A percentile compares a stretch with the other conserved stretches of the same genome.
phyloP scores from a whole-genome alignment of 306 rosid species.

The Trifolium pratense region DNA sequence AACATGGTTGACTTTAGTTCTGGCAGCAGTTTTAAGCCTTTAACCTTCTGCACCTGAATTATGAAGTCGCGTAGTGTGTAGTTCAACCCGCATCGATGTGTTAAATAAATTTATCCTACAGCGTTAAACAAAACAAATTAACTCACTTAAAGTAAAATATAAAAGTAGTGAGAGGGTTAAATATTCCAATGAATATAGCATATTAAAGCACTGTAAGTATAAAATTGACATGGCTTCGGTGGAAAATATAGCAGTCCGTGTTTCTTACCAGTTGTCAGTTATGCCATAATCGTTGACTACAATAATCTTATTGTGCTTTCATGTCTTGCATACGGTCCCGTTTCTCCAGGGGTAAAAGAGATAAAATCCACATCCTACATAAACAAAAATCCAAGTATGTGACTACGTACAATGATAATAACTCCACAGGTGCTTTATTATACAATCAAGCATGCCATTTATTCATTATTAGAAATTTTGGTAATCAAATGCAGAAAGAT shows the following conservation, averaged over 20 bases:
- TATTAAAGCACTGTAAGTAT: slow-evolving; percentile 33
- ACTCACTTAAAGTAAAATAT: slow-evolving; percentile 9
- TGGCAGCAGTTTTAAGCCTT: slow-evolving; percentile 29
- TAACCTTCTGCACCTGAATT: slow-evolving; percentile 31
- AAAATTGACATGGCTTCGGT: background rate
- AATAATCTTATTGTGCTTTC: slow-evolving; percentile 55
- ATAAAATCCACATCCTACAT: slow-evolving; percentile 75
- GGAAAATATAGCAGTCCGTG: slow-evolving; percentile 14
- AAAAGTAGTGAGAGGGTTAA: background rate
- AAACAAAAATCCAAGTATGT: slow-evolving; percentile 27
- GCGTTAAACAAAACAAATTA: slow-evolving; percentile 20
- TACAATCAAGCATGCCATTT: slow-evolving; percentile 25
- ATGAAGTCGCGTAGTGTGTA: slow-evolving; percentile 29
- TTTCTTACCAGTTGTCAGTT: slow-evolving; percentile 39
- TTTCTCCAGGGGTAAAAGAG: slow-evolving; percentile 56
- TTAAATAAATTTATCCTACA: slow-evolving; percentile 29
- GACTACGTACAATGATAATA: slow-evolving; percentile 10
- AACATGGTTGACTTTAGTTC: slow-evolving; percentile 29
- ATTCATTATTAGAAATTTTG: background rate
- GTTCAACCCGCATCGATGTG: slow-evolving; percentile 30
- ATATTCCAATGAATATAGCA: slow-evolving; percentile 15
- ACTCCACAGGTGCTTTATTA: slow-evolving; percentile 12
- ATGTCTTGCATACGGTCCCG: slow-evolving; percentile 48
- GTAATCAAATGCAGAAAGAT: background rate
- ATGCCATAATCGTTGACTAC: too few species aligned